Conservation (phyloP, 1,284 basidiomycete genomes). For the Sutorius eximius region DNA sequence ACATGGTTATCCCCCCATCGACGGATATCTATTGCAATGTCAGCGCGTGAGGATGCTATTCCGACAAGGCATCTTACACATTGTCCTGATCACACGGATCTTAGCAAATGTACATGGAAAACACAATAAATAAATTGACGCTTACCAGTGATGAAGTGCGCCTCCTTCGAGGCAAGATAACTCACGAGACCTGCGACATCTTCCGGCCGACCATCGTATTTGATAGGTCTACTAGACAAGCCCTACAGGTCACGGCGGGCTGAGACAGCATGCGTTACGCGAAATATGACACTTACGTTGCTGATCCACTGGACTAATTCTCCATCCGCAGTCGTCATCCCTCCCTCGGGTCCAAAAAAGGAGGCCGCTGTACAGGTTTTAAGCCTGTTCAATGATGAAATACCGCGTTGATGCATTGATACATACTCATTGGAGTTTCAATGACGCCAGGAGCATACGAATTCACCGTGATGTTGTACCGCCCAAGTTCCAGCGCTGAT, state of each 20-base stretch:
- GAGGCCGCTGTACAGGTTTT: not conserved
- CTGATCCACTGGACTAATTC: conserved; percentile 1
- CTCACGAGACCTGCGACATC: conserved; percentile 29
- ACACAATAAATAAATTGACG: not conserved
- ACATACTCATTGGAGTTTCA: conserved; percentile 22
- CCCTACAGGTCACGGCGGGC: not conserved
- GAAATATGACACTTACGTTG: not conserved
- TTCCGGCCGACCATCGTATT: conserved; percentile 18
- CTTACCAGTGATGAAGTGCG: conserved; percentile 29
- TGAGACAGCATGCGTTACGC: not conserved
- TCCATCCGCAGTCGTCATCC: not conserved
- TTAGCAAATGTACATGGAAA: not conserved
- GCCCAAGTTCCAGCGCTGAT: conserved; percentile 34
- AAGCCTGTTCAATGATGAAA: not conserved
- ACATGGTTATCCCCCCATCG: conserved; percentile 19
- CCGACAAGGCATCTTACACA: conserved; percentile 14
- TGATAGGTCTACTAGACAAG: conserved; percentile 1
- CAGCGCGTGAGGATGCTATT: not conserved
- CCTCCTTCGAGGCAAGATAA: conserved; percentile 28
- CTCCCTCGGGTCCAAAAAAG: not conserved
- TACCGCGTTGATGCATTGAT: not conserved
- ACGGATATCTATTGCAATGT: conserved; percentile 16
- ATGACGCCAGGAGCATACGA: conserved; percentile 25
- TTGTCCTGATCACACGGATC: conserved; percentile 17
- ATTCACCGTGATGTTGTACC: conserved; percentile 28